Percentiles rank a stretch among this genome's conserved stretches.
Conservation (phyloP, 495 filamentous ascomycete species). For the Neurospora terricola region DNA sequence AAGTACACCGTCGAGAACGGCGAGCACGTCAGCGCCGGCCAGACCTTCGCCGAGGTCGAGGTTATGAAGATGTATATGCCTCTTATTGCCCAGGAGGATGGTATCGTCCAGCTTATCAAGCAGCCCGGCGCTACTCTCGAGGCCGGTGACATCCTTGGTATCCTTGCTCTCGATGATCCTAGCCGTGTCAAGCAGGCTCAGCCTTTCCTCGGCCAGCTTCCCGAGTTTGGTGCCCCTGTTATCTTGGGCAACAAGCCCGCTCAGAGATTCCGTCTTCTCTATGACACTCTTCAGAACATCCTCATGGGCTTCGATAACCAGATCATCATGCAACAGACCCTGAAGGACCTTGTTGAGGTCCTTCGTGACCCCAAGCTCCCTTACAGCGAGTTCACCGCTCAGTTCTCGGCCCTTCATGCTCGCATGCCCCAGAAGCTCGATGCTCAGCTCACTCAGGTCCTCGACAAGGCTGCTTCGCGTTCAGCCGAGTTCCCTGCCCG, state of each 20-base stretch:
- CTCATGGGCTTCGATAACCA: slow-evolving; percentile 94
- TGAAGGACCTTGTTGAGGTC: slow-evolving; percentile 85
- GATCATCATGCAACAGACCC: slow-evolving; percentile 79
- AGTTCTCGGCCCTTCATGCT: slow-evolving; percentile 88
- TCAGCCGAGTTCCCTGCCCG: slow-evolving; percentile 88
- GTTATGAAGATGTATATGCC: slow-evolving; percentile 99
- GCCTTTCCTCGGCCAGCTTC: slow-evolving; percentile 89
- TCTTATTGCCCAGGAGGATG: slow-evolving; percentile 90
- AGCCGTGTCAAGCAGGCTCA: slow-evolving; percentile 94
- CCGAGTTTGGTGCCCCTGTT: slow-evolving; percentile 74
- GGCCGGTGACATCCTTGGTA: slow-evolving; percentile 97
- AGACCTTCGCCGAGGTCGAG: slow-evolving; percentile 94
- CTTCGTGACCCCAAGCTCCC: slow-evolving; percentile 84
- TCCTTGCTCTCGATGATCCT: slow-evolving; percentile 91
- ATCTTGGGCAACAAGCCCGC: slow-evolving; percentile 87
- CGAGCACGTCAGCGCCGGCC: slow-evolving; percentile 84
- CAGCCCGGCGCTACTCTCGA: slow-evolving; percentile 96
- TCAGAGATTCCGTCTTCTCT: slow-evolving; percentile 70
- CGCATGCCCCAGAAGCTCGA: slow-evolving; percentile 95
- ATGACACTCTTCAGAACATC: slow-evolving; percentile 77
- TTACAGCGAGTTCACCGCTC: slow-evolving; percentile 92
- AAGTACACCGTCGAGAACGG: slow-evolving; percentile 98
- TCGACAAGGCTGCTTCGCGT: slow-evolving; percentile 69
- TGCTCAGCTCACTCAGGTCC: slow-evolving; percentile 63
- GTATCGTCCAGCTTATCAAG: slow-evolving; percentile 96